Conservation (phyloP, 305 asterid species). For the Rubia occidens region DNA sequence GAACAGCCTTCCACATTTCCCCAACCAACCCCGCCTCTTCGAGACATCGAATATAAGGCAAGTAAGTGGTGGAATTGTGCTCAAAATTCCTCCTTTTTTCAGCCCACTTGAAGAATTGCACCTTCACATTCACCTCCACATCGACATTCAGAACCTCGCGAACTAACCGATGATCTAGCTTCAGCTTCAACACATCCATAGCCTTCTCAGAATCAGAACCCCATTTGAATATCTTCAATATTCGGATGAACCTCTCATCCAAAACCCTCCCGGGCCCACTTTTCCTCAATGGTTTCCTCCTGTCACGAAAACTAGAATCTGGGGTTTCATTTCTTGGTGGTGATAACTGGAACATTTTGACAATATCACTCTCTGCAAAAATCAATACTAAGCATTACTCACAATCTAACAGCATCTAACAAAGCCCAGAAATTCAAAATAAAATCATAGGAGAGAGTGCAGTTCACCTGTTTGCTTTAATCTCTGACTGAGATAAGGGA, state of each 20-base stretch:
- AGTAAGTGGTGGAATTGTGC: constrained; percentile 66
- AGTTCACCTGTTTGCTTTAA: constrained; percentile 68
- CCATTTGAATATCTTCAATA: constrained; percentile 89
- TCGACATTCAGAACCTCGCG: constrained; percentile 70
- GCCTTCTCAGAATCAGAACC: constrained; percentile 95
- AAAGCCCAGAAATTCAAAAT: not conserved
- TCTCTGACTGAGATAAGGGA: constrained; percentile 46
- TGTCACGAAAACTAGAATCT: constrained; percentile 14
- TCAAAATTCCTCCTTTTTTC: constrained; percentile 73
- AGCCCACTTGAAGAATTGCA: constrained; percentile 86
- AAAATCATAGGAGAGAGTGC: not conserved
- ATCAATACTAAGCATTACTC: not conserved
- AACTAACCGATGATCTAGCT: constrained; percentile 65
- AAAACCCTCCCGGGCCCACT: constrained; percentile 39
- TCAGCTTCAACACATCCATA: constrained; percentile 62
- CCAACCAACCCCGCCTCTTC: constrained; percentile 60
- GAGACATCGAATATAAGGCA: constrained; percentile 59
- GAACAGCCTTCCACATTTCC: constrained; percentile 70
- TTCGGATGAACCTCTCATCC: constrained; percentile 82
- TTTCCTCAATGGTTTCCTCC: constrained; percentile 25
- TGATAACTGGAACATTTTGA: constrained; percentile 63
- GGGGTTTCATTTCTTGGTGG: constrained; percentile 41
- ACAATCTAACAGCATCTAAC: not conserved
- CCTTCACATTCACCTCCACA: constrained; percentile 67
- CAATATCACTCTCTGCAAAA: constrained; percentile 69